Base-by-base conservation (phyloP, 208 protist genomes). In the Acanthamoeba quina region DNA sequence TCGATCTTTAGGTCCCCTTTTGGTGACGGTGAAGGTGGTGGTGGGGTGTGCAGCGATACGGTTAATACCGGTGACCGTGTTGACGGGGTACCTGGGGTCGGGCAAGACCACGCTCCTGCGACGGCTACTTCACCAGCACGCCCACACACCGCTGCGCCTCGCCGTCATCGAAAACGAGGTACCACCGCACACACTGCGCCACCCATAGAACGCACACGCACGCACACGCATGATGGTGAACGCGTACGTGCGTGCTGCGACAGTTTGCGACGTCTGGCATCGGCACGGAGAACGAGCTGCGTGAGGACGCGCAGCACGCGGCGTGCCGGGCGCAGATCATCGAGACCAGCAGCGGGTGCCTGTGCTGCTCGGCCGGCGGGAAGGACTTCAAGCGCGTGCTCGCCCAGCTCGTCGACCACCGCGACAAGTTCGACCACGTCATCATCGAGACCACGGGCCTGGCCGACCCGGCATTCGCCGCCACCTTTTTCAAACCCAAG, bases 141-240 rank as follows among this genome's bases (percentile, higher is more conserved):
- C 95, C 19, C 91, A 91, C 21, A 41, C 70, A 5, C 41, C 70
- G 19, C 54, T 96, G 10, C 93, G 89, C 68, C 34, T 96, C 2
- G 96, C 96, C 31, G 80, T 98, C 0, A 94, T 98, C 70, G 97
- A 98, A 19, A 98, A 98, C 95, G 97, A 98, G 94, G 98, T 98
- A 97, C 31, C 31, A 1, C 37, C 34, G 68, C 68, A 24, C 60
- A 31, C 60, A 21, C 56, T 60, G 10, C 54, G 11, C 10, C 21
- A 24, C 68, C 78, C 72, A 6, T 31, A 90, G 5, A 95, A 1
- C 70, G 70, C 52, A 56, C 52, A 56, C 52, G 5, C 52, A 58
- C 58, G 66, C 21, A 24, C 70, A 82, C 72, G 6, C 41, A 83
- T 5, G 95, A 95, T 62, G 70, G 37, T 82, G 74, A 97, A 96